A percentile compares a stretch with the other conserved stretches of the same genome.
phyloP scores from a whole-genome alignment of 2,329 filamentous ascomycete species.

The Penicillium glabrum region DNA sequence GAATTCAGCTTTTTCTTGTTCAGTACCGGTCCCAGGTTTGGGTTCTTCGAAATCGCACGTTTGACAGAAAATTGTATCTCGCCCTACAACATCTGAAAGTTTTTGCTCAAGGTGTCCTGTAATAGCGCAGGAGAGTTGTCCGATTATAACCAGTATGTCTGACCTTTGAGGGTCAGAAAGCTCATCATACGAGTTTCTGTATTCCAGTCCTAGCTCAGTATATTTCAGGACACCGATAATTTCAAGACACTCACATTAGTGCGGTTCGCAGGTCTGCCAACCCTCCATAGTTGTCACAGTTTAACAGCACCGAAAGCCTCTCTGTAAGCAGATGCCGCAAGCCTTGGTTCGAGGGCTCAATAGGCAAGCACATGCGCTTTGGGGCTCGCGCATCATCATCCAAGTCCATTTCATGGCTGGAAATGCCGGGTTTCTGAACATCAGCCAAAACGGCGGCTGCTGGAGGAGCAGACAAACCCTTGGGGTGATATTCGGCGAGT shows the following conservation, averaged over 20 bases:
- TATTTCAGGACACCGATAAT: neutral
- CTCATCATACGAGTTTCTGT: constrained; percentile 45
- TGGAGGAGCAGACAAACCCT: neutral
- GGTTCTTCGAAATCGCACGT: constrained; percentile 37
- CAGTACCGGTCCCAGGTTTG: constrained; percentile 7
- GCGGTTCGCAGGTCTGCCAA: constrained; percentile 44
- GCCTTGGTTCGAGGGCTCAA: constrained; percentile 30
- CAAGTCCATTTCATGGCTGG: constrained; percentile 3
- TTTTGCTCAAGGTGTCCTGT: constrained; percentile 47
- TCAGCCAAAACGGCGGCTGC: neutral
- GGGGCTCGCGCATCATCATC: constrained; percentile 25
- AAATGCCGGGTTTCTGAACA: constrained; percentile 10
- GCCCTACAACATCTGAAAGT: constrained; percentile 23
- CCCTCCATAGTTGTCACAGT: constrained; percentile 31
- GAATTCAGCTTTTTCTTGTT: constrained; percentile 20
- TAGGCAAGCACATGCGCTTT: constrained; percentile 38
- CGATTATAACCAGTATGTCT: constrained; percentile 55
- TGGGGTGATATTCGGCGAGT: neutral
- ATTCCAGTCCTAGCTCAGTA: neutral
- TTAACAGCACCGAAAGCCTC: constrained; percentile 35
- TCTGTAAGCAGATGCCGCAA: constrained; percentile 34
- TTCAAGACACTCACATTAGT: constrained; percentile 48
- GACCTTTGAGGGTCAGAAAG: constrained; percentile 54
- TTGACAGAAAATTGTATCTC: constrained; percentile 31
- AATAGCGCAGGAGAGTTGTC: constrained; percentile 58